These are phyloP conservation scores for Artemisia tridentata DNA, from an alignment of 129 eudicot genomes.

Conservation along the genomic window DNA sequence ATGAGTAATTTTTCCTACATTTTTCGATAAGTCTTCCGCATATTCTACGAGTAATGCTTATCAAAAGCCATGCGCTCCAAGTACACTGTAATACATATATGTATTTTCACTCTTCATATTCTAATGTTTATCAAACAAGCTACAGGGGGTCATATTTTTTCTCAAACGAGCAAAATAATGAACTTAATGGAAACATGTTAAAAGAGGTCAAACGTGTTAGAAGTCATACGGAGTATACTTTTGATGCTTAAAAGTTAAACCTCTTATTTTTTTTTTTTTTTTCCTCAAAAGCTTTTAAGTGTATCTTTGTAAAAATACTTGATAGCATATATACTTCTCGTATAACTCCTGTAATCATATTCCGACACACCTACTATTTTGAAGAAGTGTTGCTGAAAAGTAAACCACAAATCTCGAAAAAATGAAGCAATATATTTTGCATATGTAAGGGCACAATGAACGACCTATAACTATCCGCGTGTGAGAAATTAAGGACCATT, in stretches of 20 bases:
- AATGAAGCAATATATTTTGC: background rate
- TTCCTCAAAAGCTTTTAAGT: background rate
- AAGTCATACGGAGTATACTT: background rate
- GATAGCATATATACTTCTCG: no score
- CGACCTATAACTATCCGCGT: background rate
- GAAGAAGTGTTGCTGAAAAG: slow-evolving; percentile 10
- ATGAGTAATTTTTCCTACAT: no score
- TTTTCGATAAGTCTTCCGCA: background rate
- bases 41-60: background rate
- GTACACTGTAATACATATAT: background rate
- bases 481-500: no score
- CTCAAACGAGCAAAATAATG: background rate
- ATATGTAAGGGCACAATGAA: slow-evolving; percentile 3
- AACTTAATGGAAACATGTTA: background rate
- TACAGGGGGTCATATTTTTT: background rate
- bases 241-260: background rate
- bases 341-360: no score
- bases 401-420: background rate
- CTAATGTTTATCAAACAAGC: background rate
- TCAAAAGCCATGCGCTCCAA: background rate
- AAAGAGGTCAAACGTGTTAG: background rate
- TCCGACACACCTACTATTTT: no score
- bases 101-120: slow-evolving; percentile 22
- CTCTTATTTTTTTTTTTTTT: no score
- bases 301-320: no score